Evolutionary conservation across 495 filamentous ascomycete genomes (phyloP), one percentile per base, ranked within the genome.

Genomic region (Clavariopsis aquatica): DNA sequence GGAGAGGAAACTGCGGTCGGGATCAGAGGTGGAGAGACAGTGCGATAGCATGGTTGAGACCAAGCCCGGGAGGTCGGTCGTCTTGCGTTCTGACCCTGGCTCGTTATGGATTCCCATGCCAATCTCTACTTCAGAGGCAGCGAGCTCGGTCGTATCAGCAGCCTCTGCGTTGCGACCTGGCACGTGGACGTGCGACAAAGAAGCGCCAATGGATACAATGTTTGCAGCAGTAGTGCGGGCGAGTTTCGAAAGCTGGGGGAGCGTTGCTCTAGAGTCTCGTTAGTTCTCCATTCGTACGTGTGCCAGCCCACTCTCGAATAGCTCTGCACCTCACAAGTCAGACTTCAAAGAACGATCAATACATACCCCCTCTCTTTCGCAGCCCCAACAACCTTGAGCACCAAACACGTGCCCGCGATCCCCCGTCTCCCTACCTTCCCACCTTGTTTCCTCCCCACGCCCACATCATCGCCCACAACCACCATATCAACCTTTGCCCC

Each of bases 101-200:
- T 98, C 94, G 72, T 98, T 98, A 75, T 98, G 94, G 74, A 98
- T 97, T 12, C 94, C 94, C 94, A 98, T 98, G 8, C 94, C 94
- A 68, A 98, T 82, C 79, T 98, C 94, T 22, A 96, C 86, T 78
- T 98, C 89, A 45, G 85, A 87, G 0, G 79, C 72, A 29, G 78
- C 79, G 60, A 96, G 76, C 4, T 77, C 76, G 46, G 86, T 88
- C 13, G 77, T 77, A 12, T 70, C 73, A n/a, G 82, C 76, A 12
- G 76, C 73, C 1, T 68, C 73, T 12, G 75, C 66, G 1, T 74
- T 82, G 69, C 91, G 82, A 13, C 94, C 94, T 0, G 94, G 94
- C 0, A 98, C 89, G 73, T 98, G 94, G 28, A 98, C 94, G 74
- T 96, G 93, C 52, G 87, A 86, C 52, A 98, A 74, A 19, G 88